Conservation (phyloP, 2,329 filamentous ascomycete genomes). For the Pseudogymnoascus sp. region DNA sequence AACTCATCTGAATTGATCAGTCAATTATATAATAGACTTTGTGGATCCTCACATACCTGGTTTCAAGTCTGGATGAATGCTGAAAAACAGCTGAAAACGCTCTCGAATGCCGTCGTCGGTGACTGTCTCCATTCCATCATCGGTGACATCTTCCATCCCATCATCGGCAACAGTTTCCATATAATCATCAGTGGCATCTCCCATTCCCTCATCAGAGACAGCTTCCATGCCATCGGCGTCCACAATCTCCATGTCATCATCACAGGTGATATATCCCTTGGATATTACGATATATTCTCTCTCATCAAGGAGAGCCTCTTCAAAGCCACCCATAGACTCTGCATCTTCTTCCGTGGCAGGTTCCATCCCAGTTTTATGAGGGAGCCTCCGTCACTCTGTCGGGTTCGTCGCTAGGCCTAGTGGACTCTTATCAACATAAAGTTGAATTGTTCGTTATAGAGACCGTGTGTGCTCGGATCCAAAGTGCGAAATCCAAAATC, state of each 20-base stretch:
- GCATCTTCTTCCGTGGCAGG: not conserved
- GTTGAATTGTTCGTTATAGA: not conserved
- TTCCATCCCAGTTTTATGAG: not conserved
- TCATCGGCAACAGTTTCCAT: not conserved
- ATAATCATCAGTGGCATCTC: not conserved
- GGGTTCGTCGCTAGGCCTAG: not conserved
- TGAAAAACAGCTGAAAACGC: not conserved
- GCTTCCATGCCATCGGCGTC: not conserved
- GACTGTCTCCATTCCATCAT: slow-evolving; percentile 1
- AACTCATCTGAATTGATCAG: not conserved
- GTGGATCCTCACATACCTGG: not conserved
- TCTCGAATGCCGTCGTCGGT: not conserved
- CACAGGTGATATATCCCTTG: not conserved
- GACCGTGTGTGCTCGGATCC: not conserved
- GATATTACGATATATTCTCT: not conserved
- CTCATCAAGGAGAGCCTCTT: not conserved
- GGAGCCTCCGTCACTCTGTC: not conserved
- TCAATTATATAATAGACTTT: not conserved
- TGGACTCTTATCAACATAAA: not conserved
- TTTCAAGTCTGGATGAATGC: not conserved
- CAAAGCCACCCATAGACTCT: not conserved
- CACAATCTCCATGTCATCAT: not conserved
- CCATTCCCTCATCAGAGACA: not conserved
- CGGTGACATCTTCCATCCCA: not conserved
- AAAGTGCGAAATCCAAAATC: not conserved